These are phyloP conservation scores for Colletotrichum sp. DNA, from an alignment of 2,329 filamentous ascomycete species.

Conservation along the genomic window DNA sequence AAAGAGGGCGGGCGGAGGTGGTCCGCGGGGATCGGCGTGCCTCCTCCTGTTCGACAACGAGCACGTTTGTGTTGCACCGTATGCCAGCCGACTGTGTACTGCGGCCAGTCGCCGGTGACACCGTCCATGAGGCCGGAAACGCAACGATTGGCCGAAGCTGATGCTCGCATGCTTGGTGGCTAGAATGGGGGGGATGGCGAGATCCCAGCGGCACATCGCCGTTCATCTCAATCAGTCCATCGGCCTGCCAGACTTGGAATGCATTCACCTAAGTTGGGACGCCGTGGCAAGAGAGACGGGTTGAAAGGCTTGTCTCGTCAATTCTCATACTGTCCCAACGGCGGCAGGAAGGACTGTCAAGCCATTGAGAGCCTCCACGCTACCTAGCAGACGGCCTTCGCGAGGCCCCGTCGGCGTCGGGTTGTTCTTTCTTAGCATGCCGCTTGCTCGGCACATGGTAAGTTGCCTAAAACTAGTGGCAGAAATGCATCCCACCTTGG, in stretches of 20 bases:
- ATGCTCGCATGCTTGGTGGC: not conserved
- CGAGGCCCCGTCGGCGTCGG: not conserved
- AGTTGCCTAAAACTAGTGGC: not conserved
- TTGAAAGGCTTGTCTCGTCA: not conserved
- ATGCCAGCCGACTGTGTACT: conserved; percentile 19
- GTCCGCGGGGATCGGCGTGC: not conserved
- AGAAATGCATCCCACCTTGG: not conserved
- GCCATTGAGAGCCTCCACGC: not conserved
- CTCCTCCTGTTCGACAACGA: conserved; percentile 24
- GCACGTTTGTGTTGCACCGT: conserved; percentile 32
- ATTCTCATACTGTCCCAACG: not conserved
- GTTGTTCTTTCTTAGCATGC: not conserved
- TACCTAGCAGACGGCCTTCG: not conserved
- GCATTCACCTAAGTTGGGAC: not conserved
- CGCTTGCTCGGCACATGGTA: conserved; percentile 7
- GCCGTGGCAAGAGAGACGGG: not conserved
- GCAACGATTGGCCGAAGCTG: not conserved
- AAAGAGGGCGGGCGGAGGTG: not conserved
- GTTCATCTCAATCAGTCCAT: not conserved
- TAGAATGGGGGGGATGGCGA: not conserved
- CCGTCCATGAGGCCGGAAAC: conserved; percentile 17
- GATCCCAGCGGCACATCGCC: not conserved
- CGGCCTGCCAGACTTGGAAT: not conserved
- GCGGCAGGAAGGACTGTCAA: not conserved
- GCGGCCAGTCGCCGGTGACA: conserved; percentile 17